These are phyloP conservation scores for Fusarium anthophilum DNA, from an alignment of 2,329 filamentous ascomycete species.

Conservation along the genomic window DNA sequence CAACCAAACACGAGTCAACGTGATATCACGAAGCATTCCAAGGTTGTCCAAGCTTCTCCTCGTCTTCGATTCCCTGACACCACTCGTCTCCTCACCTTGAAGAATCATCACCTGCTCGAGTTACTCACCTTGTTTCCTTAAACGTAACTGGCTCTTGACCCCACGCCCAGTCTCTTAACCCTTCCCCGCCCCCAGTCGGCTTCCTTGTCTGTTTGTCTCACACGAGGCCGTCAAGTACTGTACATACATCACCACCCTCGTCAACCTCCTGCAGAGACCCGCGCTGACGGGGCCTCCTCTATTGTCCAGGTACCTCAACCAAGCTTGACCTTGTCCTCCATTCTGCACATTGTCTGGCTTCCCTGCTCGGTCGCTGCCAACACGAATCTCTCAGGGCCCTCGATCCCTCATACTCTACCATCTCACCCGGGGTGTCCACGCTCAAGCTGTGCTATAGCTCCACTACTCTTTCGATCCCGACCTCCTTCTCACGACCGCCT, in stretches of 20 bases:
- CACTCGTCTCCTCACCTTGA: slow-evolving; percentile 44
- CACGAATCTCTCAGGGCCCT: slow-evolving; percentile 24
- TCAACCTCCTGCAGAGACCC: slow-evolving; percentile 32
- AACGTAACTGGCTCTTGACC: slow-evolving; percentile 27
- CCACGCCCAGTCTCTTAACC: slow-evolving; percentile 33
- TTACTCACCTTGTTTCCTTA: slow-evolving; percentile 40
- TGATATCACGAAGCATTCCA: slow-evolving; percentile 21
- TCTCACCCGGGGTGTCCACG: slow-evolving; percentile 30
- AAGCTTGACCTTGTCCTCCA: not conserved
- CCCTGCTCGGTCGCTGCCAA: slow-evolving; percentile 17
- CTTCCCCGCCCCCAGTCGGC: slow-evolving; percentile 16
- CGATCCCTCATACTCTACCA: slow-evolving; percentile 29
- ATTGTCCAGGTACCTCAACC: slow-evolving; percentile 7
- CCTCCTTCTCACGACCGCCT: slow-evolving; percentile 41
- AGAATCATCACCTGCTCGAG: slow-evolving; percentile 33
- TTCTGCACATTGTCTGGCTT: slow-evolving; percentile 19
- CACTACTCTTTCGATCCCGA: slow-evolving; percentile 42
- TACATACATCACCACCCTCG: slow-evolving; percentile 19
- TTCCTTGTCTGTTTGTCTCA: slow-evolving; percentile 22
- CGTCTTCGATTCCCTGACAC: slow-evolving; percentile 24
- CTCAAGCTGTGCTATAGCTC: slow-evolving; percentile 26
- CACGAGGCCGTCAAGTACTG: slow-evolving; percentile 23
- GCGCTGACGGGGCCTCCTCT: slow-evolving; percentile 33
- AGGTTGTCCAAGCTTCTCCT: not conserved
- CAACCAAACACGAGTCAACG: slow-evolving; percentile 33